Conservation (phyloP, 768 basidiomycete genomes). For the Russula vinacea region DNA sequence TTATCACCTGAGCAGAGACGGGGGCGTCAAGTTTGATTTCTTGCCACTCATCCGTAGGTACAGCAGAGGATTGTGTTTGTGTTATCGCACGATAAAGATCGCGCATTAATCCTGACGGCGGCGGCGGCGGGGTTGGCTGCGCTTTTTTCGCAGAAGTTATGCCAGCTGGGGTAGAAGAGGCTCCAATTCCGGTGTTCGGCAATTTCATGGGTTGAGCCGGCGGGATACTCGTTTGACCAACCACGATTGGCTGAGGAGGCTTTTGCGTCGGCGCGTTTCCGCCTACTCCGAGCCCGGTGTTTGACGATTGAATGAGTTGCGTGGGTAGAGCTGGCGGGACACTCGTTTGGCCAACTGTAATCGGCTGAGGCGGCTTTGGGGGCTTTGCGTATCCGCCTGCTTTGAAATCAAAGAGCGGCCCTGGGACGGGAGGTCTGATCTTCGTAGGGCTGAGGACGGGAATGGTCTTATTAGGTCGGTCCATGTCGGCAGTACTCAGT, state of each 20-base stretch:
- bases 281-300: background rate
- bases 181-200: no score
- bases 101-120: no score
- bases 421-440: constrained; percentile 16
- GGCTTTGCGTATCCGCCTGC: no score
- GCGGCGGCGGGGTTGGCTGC: background rate
- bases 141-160: background rate
- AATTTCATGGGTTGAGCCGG: no score
- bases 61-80: background rate
- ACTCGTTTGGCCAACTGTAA: no score
- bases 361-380: no score
- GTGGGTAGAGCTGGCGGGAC: no score
- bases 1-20: background rate
- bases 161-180: background rate
- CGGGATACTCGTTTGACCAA: no score
- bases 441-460: constrained; percentile 25
- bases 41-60: background rate
- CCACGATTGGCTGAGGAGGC: no score
- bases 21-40: background rate
- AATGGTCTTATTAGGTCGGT: constrained; percentile 42
- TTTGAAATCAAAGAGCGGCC: background rate
- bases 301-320: no score
- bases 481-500: constrained; percentile 48
- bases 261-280: no score
- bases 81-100: no score